phyloP scores from a whole-genome alignment of 2,329 filamentous ascomycete genomes.

The Phyllosticta citriasiana region DNA sequence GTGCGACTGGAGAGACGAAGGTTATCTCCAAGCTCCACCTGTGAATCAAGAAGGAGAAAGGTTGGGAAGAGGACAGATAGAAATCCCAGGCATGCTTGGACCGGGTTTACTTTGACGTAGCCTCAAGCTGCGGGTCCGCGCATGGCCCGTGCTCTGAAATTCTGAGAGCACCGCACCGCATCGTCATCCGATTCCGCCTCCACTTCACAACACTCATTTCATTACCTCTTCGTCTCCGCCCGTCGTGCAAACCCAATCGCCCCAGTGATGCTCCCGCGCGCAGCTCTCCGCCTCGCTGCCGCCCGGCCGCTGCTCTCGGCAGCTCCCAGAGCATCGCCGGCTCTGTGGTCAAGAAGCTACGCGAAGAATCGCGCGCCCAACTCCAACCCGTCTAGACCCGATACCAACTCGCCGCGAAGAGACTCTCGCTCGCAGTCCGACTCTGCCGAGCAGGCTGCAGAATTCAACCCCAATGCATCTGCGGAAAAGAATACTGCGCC shows the following conservation, averaged over 20 bases:
- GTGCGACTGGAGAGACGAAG: conserved; percentile 1
- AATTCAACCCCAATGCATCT: conserved; percentile 22
- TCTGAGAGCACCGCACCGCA: conserved; percentile 5
- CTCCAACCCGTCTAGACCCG: conserved; percentile 15
- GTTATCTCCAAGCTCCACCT: conserved; percentile 4
- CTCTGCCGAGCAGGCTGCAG: conserved; percentile 27
- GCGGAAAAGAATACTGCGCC: conserved; percentile 21
- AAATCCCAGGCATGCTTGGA: background rate
- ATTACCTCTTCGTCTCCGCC: background rate
- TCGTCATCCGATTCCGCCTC: conserved; percentile 1
- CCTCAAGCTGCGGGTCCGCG: background rate
- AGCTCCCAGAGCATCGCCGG: conserved; percentile 20
- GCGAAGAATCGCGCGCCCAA: conserved; percentile 16
- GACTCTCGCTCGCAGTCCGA: conserved; percentile 2
- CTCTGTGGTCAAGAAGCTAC: conserved; percentile 17
- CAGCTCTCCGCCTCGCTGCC: conserved; percentile 23
- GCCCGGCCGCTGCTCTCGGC: conserved; percentile 17
- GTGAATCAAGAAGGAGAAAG: background rate
- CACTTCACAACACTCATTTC: background rate
- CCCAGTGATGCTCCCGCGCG: conserved; percentile 25
- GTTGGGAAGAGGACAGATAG: conserved; percentile 7
- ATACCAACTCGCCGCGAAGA: background rate
- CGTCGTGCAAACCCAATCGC: background rate
- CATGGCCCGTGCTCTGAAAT: conserved; percentile 9
- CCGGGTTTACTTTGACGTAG: background rate